Base-by-base conservation (phyloP, 1,139 yeast species). In the Taphrina deformans region DNA sequence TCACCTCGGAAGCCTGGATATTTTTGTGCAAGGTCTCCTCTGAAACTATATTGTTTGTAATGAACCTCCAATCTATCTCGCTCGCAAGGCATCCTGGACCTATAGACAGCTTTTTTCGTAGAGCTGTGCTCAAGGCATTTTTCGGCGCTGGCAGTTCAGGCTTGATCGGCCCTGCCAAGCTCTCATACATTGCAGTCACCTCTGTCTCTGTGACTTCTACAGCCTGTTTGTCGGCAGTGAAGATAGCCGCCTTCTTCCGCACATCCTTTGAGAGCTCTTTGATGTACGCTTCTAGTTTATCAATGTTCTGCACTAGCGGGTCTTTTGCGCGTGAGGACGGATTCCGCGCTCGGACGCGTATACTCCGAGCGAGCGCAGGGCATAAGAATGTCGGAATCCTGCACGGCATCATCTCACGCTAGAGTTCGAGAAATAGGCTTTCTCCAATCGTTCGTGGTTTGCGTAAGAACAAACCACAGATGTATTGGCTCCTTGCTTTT, bases 271-370 rank as follows among this genome's bases (percentile, higher is more conserved):
- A 38, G 18, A 59, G 56, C n/a, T 27, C 35, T 31, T 50, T 59
- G 38, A 59, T 23, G n/a, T 59, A 59, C 10, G 56, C 48, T 40
- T 59, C 63, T 14, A 59, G 50, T 55, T 59, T 59, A 9, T 59
- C 63, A 9, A 59, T 59, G 41, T 59, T 59, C 27, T 50, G 56
- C 31, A 59, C 41, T 7, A 59, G 38, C 1, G 56, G 56, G 10
- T 51, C 45, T 6, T 44, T 40, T 16, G 41, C n/a, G 12, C 46
- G 16, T n/a, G 31, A 9, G 2, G 45, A n/a, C 23, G 40, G 18
- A 12, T 26, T 9, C 48, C 55, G 44, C 7, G 35, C n/a, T 12
- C 27, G 27, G 12, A 46, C 35, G 7, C 56, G 55, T 7, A 59
- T 40, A 2, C 40, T 23, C n/a, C 63, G 24, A 2, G 51, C 16